phyloP scores from a whole-genome alignment of 345 rosid species.

The Pistacia integerrima region DNA sequence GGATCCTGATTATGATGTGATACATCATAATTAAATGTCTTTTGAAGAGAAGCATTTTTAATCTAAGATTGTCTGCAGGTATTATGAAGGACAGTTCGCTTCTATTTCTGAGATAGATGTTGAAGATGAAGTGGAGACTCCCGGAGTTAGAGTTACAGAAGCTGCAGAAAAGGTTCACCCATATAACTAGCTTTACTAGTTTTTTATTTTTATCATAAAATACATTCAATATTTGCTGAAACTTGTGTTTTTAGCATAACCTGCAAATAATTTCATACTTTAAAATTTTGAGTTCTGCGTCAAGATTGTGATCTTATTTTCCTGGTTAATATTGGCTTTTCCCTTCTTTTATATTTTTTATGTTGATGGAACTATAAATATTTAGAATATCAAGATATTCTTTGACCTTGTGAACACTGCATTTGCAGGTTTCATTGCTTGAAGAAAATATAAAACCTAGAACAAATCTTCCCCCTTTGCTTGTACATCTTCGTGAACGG shows the following conservation, averaged over 20 bases:
- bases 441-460: slow-evolving; percentile 86
- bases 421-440: slow-evolving; percentile 73
- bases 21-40: not conserved
- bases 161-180: slow-evolving; percentile 88
- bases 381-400: not conserved
- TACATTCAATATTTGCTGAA: not conserved
- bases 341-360: not conserved
- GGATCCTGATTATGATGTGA: not conserved
- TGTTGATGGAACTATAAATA: not conserved
- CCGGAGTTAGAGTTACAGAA: slow-evolving; percentile 60
- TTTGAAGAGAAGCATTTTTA: not conserved
- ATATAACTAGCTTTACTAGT: not conserved
- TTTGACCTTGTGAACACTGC: slow-evolving; percentile 12
- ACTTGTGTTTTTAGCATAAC: too few species aligned
- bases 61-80: slow-evolving; percentile 44
- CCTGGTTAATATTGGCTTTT: not conserved
- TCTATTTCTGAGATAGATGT: slow-evolving; percentile 60
- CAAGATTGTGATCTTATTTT: not conserved
- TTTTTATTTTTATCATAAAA: not conserved
- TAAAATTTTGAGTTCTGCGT: not conserved
- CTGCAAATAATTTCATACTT: not conserved
- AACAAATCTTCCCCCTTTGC: slow-evolving; percentile 80
- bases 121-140: slow-evolving; percentile 47
- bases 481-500: slow-evolving; percentile 76
- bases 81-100: slow-evolving; percentile 84